Evolutionary conservation across 2,329 filamentous ascomycete genomes (phyloP).

Genomic region (Cryphonectria radicalis): DNA sequence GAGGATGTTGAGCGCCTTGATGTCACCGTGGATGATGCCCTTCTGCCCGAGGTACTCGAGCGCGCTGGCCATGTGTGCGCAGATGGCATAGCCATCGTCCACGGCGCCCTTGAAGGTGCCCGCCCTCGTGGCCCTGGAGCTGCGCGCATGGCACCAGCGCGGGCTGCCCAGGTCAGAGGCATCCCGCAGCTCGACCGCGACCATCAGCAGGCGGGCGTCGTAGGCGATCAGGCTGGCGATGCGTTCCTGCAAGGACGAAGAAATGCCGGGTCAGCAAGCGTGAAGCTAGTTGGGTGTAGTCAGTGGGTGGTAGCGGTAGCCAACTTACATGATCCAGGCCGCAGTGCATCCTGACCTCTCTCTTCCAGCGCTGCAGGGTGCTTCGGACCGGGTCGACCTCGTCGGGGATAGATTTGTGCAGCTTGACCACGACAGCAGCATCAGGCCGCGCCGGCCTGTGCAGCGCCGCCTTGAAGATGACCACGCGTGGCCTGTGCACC

Average conservation of each 20-base stretch:
- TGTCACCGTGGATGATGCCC: neutral
- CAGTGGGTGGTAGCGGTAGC: too few relatives aligned
- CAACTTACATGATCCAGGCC: too few relatives aligned
- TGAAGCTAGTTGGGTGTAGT: too few relatives aligned
- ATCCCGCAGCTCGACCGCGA: neutral
- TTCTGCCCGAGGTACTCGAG: neutral
- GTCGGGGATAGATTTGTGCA: too few relatives aligned
- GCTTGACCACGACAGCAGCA: too few relatives aligned
- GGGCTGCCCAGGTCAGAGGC: neutral
- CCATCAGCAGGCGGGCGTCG: neutral
- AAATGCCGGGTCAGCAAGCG: too few relatives aligned
- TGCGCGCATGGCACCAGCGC: neutral
- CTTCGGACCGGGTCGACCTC: too few relatives aligned
- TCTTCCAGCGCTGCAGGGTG: too few relatives aligned
- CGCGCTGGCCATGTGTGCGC: neutral
- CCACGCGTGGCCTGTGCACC: too few relatives aligned
- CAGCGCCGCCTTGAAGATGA: too few relatives aligned
- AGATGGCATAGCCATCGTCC: neutral
- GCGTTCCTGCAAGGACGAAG: neutral
- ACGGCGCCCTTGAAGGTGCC: neutral
- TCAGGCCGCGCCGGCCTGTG: too few relatives aligned
- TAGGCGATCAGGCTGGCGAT: neutral
- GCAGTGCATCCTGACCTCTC: too few relatives aligned
- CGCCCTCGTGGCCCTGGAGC: neutral
- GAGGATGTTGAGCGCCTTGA: conserved; percentile 7